Conservation (phyloP, 2,329 filamentous ascomycete species). For the Penicillium sp. region DNA sequence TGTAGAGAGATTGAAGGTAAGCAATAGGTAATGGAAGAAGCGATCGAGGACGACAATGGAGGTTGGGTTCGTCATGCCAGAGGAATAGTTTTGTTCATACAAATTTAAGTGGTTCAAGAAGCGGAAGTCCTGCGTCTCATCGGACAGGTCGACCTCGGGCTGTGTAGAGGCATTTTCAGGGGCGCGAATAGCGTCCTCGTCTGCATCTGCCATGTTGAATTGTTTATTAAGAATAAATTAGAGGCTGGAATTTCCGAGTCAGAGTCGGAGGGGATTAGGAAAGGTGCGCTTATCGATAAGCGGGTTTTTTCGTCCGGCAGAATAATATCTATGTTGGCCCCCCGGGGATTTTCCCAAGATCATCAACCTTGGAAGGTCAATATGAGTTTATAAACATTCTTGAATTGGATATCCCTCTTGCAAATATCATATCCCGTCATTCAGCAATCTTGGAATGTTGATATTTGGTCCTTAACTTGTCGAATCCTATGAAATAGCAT, state of each 20-base stretch:
- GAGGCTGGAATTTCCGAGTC: constrained; percentile 8
- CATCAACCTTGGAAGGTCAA: background rate
- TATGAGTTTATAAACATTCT: background rate
- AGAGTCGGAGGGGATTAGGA: constrained; percentile 7
- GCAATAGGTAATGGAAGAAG: background rate
- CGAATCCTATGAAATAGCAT: background rate
- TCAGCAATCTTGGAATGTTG: background rate
- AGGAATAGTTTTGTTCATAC: constrained; percentile 29
- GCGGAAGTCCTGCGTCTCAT: constrained; percentile 84
- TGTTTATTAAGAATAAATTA: background rate
- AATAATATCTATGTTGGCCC: background rate
- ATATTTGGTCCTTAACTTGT: background rate
- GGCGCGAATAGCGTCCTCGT: constrained; percentile 43
- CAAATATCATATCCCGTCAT: background rate
- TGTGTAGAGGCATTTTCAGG: constrained; percentile 32
- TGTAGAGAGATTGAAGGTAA: constrained; percentile 38
- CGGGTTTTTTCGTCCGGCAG: background rate
- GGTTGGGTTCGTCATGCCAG: background rate
- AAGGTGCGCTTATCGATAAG: constrained; percentile 29
- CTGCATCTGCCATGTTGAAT: constrained; percentile 44
- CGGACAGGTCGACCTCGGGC: constrained; percentile 65
- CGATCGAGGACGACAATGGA: background rate
- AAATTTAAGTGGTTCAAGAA: constrained; percentile 62
- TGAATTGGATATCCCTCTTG: background rate
- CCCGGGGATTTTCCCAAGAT: background rate